Evolutionary conservation across 495 filamentous ascomycete species (phyloP).

Genomic region (Astrothelium subdiscretum): DNA sequence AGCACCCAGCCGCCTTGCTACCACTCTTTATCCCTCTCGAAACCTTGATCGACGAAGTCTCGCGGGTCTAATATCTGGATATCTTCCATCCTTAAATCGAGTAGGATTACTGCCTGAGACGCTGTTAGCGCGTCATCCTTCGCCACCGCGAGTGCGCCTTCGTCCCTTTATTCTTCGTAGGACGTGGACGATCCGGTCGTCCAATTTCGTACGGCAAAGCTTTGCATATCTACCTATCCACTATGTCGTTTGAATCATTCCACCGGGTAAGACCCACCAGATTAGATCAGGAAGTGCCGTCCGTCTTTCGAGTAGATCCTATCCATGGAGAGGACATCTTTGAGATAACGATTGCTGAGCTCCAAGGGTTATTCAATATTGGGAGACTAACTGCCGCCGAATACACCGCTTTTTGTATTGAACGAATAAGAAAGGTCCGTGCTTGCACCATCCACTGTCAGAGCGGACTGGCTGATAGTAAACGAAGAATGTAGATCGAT

Average conservation of each 20-base stretch:
- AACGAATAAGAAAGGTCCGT: neutral
- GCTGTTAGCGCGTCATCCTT: neutral
- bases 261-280: neutral
- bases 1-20: constrained; percentile 16
- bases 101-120: neutral
- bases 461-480: neutral
- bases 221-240: neutral
- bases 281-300: neutral
- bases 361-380: neutral
- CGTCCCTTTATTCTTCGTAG: neutral
- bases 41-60: constrained; percentile 1
- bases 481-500: neutral
- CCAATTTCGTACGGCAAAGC: neutral
- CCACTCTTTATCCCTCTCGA: constrained; percentile 11
- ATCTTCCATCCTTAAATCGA: neutral
- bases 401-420: neutral
- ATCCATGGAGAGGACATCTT: neutral
- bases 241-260: neutral
- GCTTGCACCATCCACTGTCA: neutral
- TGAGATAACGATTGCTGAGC: neutral
- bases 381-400: neutral
- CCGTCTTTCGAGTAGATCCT: neutral
- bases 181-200: neutral
- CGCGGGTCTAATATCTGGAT: neutral
- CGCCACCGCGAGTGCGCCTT: neutral